Percentiles rank a stretch among this genome's conserved stretches.
phyloP scores from a whole-genome alignment of 176 grass and related monocot genomes.

The Alloteropsis semialata region DNA sequence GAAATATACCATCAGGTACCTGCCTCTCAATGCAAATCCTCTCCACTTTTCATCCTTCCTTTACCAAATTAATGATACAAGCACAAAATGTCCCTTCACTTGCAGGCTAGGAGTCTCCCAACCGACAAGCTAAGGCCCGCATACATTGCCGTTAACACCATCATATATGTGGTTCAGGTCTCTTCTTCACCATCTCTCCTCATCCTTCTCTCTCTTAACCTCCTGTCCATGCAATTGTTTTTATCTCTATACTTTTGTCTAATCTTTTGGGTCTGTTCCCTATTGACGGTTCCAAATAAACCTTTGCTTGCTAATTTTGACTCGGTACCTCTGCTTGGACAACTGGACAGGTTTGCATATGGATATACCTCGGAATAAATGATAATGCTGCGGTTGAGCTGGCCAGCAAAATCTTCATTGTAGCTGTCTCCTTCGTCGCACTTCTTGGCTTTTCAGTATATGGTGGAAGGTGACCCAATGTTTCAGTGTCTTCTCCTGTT shows the following conservation, averaged over 20 bases:
- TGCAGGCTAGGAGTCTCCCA: conserved; percentile 84
- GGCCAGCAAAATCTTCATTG: conserved; percentile 66
- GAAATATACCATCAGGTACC: conserved; percentile 96
- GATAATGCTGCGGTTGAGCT: conserved; percentile 58
- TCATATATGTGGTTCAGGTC: conserved; percentile 84
- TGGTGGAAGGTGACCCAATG: conserved; percentile 69
- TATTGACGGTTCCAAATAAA: no score
- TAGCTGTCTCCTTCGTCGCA: conserved; percentile 85
- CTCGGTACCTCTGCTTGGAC: conserved; percentile 14
- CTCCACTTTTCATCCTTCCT: background rate
- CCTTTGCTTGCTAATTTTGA: background rate
- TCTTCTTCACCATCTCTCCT: background rate
- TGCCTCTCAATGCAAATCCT: background rate
- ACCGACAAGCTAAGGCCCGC: conserved; percentile 68
- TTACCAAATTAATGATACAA: background rate
- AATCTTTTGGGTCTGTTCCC: background rate
- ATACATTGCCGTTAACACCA: conserved; percentile 69
- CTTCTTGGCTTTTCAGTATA: conserved; percentile 85
- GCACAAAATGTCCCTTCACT: background rate
- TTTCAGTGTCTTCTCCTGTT: conserved; percentile 1
- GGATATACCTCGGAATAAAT: conserved; percentile 87
- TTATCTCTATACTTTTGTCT: background rate
- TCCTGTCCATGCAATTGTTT: background rate
- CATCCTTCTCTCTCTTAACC: background rate
- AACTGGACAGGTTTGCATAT: conserved; percentile 74